Percentiles rank a stretch among this genome's conserved stretches.
Evolutionary conservation across 1,284 basidiomycete genomes (phyloP).

Genomic region (Ustilago vetiveriae): DNA sequence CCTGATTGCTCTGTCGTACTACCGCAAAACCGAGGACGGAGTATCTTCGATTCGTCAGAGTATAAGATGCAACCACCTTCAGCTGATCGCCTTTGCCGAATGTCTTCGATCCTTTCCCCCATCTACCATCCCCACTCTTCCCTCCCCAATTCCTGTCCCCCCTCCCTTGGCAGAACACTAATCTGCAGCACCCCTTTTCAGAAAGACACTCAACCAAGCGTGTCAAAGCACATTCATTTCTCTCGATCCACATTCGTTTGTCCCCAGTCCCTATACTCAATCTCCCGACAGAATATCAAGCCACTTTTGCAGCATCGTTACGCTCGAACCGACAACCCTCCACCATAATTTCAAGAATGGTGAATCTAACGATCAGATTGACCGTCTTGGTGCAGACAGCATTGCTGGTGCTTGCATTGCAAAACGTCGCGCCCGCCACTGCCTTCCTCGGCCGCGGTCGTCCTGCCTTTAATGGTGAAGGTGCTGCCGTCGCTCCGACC

Average conservation of each 20-base stretch:
- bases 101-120: constrained; percentile 6
- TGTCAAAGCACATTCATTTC: constrained; percentile 13
- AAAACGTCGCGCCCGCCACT: constrained; percentile 19
- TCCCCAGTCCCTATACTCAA: not conserved
- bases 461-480: not conserved
- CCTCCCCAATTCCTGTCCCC: not conserved
- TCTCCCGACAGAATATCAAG: not conserved
- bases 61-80: constrained; percentile 16
- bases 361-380: constrained; percentile 20
- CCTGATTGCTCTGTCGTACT: too few relatives aligned
- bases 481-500: constrained; percentile 5
- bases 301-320: too few relatives aligned
- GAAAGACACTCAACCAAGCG: constrained; percentile 1
- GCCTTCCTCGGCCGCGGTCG: constrained; percentile 20
- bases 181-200: too few relatives aligned
- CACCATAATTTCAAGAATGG: constrained; percentile 9
- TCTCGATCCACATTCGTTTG: constrained; percentile 18
- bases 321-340: too few relatives aligned
- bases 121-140: not conserved
- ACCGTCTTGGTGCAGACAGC: constrained; percentile 36
- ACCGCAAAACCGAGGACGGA: too few relatives aligned
- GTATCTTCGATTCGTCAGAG: too few relatives aligned
- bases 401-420: constrained; percentile 24
- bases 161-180: not conserved
- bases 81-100: not conserved